Evolutionary conservation across 116 monocot genomes (phyloP).

Genomic region (Iris pallida): DNA sequence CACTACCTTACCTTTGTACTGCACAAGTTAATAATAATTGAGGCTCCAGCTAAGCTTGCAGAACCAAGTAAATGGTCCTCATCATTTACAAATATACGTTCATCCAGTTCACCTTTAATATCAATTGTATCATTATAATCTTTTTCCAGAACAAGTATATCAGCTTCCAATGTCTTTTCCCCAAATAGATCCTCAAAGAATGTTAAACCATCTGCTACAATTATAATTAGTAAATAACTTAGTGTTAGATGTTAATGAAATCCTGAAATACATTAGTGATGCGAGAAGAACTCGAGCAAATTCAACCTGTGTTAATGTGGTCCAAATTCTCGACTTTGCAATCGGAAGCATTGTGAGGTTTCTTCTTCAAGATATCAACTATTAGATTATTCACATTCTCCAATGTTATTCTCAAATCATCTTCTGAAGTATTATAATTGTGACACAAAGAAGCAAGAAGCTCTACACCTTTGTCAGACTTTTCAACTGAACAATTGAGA

Average conservation of each 20-base stretch:
- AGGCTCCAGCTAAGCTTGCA: constrained; percentile 48
- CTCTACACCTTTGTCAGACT: constrained; percentile 64
- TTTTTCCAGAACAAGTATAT: constrained; percentile 54
- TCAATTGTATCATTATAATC: constrained; percentile 56
- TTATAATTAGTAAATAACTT: constrained; percentile 3
- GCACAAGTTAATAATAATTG: constrained; percentile 22
- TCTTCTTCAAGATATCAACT: constrained; percentile 54
- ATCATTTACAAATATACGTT: constrained; percentile 60
- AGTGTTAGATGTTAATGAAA: neutral
- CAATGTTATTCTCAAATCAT: constrained; percentile 52
- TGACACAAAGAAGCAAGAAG: constrained; percentile 73
- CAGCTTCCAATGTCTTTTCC: constrained; percentile 45
- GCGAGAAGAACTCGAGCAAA: neutral
- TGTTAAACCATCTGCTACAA: constrained; percentile 64
- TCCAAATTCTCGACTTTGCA: constrained; percentile 56
- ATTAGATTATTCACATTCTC: constrained; percentile 51
- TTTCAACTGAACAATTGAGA: constrained; percentile 46
- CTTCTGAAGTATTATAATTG: constrained; percentile 75
- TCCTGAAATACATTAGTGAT: neutral
- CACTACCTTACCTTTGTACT: constrained; percentile 49
- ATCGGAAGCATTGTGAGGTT: constrained; percentile 61
- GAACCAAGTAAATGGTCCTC: constrained; percentile 51
- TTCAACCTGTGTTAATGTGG: constrained; percentile 62
- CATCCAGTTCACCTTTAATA: constrained; percentile 60
- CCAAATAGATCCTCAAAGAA: constrained; percentile 79